Evolutionary conservation across 768 basidiomycete species (phyloP).

Genomic region (Suillus hirtellus): DNA sequence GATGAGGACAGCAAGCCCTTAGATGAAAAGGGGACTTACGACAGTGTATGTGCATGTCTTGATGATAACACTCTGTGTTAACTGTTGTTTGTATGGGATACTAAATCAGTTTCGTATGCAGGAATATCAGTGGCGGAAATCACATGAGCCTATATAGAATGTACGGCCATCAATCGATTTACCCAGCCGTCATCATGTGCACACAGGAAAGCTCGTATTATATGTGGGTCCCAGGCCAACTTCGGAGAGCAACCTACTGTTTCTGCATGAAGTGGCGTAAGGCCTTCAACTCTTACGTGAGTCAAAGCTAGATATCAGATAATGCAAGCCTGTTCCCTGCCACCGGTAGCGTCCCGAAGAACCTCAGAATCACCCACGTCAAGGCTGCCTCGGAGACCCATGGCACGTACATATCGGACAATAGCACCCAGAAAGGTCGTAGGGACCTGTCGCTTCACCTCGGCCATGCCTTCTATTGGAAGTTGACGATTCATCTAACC

Average conservation of each 20-base stretch:
- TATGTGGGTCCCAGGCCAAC: background rate
- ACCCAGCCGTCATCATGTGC: background rate
- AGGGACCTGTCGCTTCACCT: background rate
- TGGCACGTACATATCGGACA: background rate
- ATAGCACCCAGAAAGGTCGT: background rate
- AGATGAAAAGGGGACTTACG: no score
- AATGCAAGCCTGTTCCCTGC: background rate
- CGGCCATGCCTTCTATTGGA: background rate
- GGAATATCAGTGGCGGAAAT: background rate
- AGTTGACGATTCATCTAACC: conserved; percentile 1
- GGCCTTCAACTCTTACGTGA: background rate
- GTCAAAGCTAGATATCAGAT: background rate
- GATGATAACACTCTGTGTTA: background rate
- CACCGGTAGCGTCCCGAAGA: background rate
- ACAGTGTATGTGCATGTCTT: background rate
- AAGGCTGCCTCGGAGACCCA: background rate
- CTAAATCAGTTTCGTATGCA: background rate
- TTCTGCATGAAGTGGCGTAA: background rate
- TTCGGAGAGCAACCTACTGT: background rate
- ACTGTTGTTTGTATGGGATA: background rate
- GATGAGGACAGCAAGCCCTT: background rate
- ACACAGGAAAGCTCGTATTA: background rate
- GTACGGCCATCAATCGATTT: no score
- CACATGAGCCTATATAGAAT: background rate
- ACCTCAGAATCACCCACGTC: background rate